Conservation (phyloP, 31 red algal genomes). For the Odonthalia washingtoniensis region DNA sequence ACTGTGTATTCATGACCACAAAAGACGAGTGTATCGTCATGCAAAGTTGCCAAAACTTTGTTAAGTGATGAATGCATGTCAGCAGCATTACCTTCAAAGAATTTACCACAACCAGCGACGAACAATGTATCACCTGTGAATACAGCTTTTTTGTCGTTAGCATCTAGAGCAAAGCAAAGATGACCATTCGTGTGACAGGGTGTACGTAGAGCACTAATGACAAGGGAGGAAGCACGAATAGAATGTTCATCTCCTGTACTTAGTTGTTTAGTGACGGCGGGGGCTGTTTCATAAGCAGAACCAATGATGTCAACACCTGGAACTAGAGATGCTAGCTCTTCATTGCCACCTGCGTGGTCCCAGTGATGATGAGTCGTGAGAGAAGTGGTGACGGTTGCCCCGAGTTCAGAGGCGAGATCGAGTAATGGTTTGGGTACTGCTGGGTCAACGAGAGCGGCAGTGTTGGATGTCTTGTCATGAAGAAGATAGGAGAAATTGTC, state of each 20-base stretch:
- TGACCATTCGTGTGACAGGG: slow-evolving; percentile 99
- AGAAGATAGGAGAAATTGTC: slow-evolving; percentile 97
- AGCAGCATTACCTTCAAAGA: slow-evolving; percentile 91
- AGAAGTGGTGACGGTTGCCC: slow-evolving; percentile 57
- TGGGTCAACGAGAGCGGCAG: slow-evolving; percentile 90
- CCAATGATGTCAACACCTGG: slow-evolving; percentile 82
- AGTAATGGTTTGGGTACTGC: slow-evolving; percentile 74
- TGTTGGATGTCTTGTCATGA: slow-evolving; percentile 63
- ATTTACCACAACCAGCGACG: slow-evolving; percentile 92
- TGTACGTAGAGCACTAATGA: slow-evolving; percentile 71
- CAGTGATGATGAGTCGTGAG: slow-evolving; percentile 92
- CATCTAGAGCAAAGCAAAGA: slow-evolving; percentile 78
- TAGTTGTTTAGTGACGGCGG: slow-evolving; percentile 51
- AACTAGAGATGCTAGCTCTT: slow-evolving; percentile 73
- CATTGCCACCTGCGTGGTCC: slow-evolving; percentile 97
- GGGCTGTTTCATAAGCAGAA: slow-evolving; percentile 69
- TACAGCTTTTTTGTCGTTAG: slow-evolving; percentile 51
- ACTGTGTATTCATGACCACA: slow-evolving; percentile 99
- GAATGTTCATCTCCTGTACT: slow-evolving; percentile 57
- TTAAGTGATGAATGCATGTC: slow-evolving; percentile 82
- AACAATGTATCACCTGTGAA: slow-evolving; percentile 98
- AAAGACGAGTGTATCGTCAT: slow-evolving; percentile 82
- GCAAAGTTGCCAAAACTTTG: slow-evolving; percentile 63
- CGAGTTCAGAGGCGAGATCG: slow-evolving; percentile 48
- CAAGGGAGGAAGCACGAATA: slow-evolving; percentile 47